phyloP scores from a whole-genome alignment of 306 rosid genomes.

The Rubus idaeus region DNA sequence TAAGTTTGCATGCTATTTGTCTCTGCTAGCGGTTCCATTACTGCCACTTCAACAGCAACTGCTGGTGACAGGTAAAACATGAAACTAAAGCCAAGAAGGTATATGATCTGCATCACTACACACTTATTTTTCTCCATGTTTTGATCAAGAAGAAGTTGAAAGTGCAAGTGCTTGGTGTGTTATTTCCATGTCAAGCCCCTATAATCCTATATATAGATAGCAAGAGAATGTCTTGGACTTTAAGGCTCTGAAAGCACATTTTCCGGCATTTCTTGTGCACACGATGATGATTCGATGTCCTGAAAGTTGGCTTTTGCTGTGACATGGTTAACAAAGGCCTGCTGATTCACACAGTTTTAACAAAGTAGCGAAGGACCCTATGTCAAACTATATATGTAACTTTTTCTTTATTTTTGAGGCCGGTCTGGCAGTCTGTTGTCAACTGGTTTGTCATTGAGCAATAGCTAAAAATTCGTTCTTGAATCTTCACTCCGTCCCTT shows the following conservation, averaged over 20 bases:
- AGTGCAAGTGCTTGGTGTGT: not conserved
- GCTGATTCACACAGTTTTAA: not conserved
- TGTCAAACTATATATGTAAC: not conserved
- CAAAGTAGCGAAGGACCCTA: conserved; percentile 9
- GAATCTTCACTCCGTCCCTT: not conserved
- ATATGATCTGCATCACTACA: conserved; percentile 12
- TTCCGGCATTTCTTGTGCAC: conserved; percentile 3
- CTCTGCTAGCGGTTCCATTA: not conserved
- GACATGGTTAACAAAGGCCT: not conserved
- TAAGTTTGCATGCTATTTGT: conserved; percentile 31
- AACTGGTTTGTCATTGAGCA: not conserved
- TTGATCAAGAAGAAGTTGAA: not conserved
- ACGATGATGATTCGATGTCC: not conserved
- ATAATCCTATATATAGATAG: not conserved
- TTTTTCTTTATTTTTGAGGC: not conserved
- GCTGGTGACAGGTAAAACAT: conserved; percentile 20
- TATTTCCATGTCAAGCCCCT: not conserved
- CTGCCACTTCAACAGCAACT: not conserved
- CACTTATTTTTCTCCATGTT: conserved; percentile 32
- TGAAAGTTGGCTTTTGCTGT: not conserved
- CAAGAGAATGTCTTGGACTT: not conserved
- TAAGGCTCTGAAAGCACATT: not conserved
- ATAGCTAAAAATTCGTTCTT: not conserved
- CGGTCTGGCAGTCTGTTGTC: not conserved
- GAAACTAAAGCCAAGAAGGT: conserved; percentile 33